Conservation (phyloP, 129 eudicot genomes). For the Lactuca sativa region DNA sequence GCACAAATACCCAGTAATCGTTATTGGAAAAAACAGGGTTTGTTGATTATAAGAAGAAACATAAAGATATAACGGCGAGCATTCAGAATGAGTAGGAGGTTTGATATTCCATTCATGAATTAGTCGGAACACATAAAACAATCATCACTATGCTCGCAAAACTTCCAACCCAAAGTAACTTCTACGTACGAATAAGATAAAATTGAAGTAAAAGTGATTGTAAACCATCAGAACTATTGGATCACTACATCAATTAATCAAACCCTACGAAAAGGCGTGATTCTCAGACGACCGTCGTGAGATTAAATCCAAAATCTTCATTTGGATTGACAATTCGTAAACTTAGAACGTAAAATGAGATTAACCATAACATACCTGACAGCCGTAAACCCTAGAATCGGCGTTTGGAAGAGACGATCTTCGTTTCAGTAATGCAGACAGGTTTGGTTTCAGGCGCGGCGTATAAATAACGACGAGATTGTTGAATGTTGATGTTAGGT, state of each 20-base stretch:
- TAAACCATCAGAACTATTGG: conserved; percentile 51
- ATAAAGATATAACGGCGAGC: background rate
- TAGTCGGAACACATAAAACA: conserved; percentile 36
- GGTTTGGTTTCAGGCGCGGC: background rate
- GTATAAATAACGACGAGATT: conserved; percentile 9
- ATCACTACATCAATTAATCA: conserved; percentile 43
- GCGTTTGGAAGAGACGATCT: background rate
- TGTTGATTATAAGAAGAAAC: background rate
- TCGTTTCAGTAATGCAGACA: background rate
- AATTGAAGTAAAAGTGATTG: background rate
- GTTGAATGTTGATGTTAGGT: background rate
- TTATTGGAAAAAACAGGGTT: no score
- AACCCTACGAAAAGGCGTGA: conserved; percentile 31
- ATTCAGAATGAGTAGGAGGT: conserved; percentile 77
- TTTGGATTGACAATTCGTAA: conserved; percentile 6
- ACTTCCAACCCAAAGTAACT: background rate
- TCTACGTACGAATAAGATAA: background rate
- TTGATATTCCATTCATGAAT: conserved; percentile 45
- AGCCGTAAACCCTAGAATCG: background rate
- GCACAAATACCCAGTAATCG: no score
- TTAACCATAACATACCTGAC: background rate
- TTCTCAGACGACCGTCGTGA: conserved; percentile 84
- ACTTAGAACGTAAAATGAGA: background rate
- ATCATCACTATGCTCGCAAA: conserved; percentile 42
- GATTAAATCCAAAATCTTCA: conserved; percentile 47